Conservation (phyloP, 106 monocot genomes). For the Apostasia ramifera region DNA sequence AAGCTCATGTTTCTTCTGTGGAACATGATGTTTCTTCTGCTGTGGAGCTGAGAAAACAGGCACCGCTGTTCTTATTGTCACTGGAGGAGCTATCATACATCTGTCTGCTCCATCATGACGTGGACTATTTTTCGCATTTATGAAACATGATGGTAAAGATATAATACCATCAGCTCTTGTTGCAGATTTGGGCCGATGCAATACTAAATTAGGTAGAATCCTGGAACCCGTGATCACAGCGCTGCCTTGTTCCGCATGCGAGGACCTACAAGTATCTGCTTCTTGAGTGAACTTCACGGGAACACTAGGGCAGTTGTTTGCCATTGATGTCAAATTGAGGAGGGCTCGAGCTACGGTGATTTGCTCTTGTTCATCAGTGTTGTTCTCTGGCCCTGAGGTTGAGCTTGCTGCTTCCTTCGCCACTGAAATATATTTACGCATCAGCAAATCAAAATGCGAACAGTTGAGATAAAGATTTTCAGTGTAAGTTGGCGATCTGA, state of each 20-base stretch:
- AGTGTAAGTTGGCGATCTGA: not conserved
- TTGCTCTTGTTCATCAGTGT: slow-evolving; percentile 87
- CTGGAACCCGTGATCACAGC: slow-evolving; percentile 36
- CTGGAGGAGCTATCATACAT: slow-evolving; percentile 56
- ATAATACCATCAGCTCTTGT: slow-evolving; percentile 3
- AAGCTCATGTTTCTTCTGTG: slow-evolving; percentile 12
- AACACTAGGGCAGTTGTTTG: slow-evolving; percentile 55
- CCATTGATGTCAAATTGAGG: slow-evolving; percentile 78
- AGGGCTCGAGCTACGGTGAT: slow-evolving; percentile 80
- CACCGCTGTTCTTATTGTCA: slow-evolving; percentile 81
- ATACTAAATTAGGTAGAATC: slow-evolving; percentile 41
- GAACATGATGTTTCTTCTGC: slow-evolving; percentile 7
- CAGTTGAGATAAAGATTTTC: not conserved
- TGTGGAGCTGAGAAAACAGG: slow-evolving; percentile 84
- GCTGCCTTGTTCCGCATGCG: too few species aligned
- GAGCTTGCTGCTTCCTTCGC: slow-evolving; percentile 67
- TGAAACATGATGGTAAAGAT: not conserved
- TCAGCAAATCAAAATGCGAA: not conserved
- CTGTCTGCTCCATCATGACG: slow-evolving; percentile 19
- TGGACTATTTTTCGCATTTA: slow-evolving; percentile 1
- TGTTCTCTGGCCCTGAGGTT: slow-evolving; percentile 53
- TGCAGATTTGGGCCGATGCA: slow-evolving; percentile 54
- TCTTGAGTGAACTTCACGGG: slow-evolving; percentile 65
- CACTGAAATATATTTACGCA: slow-evolving; percentile 30
- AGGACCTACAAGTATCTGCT: slow-evolving; percentile 29